Base-by-base conservation (phyloP, 2,329 filamentous ascomycete species). In the Sarocladium strictum region DNA sequence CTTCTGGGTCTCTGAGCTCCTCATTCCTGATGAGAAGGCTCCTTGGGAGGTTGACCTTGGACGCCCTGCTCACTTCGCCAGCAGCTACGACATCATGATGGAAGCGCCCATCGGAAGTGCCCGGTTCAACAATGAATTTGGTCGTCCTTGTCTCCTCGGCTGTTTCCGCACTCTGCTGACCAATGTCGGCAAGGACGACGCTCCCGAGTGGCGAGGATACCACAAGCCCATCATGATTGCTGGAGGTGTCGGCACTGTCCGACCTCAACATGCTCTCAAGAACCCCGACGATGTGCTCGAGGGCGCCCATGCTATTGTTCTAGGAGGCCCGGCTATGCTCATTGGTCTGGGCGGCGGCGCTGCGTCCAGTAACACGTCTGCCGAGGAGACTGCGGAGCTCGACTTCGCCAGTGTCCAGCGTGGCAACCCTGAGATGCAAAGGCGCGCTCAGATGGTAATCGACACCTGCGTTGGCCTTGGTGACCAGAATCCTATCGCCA, bases 221-320 rank as follows among this genome's bases (percentile, higher is more conserved):
- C 94, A 97, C 73, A 99, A 99, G 75, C 94, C 94, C 10, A 97
- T 96, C 69, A 96, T 97, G 90, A 90, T 99, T 72, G 94, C 94
- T 58, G 94, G 94, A 66, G 94, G 94, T 66, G 84, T 97, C 33
- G 94, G 94, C 50, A 96, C 89, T 5, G 93, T 97, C 27, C 78
- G 94, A 56, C 93, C 94, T 14, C 86, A 93, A 63, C 89, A 96
- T 66, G 93, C 94, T 2, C 78, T 97, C 56, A 99, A 99, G 73
- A 81, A 89, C 58, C 83, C 86, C 9, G 78, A 81, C 12, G 78
- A 89, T 58, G 94, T 99, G 17, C 85, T 86, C 53, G 82, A 91
- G 53, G 93, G 91, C n/a, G 91, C 92, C 17, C 89, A 93, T 67
- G 81, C 96, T 45, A 87, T 99, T 60, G 93, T 97, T 21, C 84